Evolutionary conservation across 495 filamentous ascomycete species (phyloP), one percentile per base, ranked within the genome.

Genomic region (Chaetomium fimeti): DNA sequence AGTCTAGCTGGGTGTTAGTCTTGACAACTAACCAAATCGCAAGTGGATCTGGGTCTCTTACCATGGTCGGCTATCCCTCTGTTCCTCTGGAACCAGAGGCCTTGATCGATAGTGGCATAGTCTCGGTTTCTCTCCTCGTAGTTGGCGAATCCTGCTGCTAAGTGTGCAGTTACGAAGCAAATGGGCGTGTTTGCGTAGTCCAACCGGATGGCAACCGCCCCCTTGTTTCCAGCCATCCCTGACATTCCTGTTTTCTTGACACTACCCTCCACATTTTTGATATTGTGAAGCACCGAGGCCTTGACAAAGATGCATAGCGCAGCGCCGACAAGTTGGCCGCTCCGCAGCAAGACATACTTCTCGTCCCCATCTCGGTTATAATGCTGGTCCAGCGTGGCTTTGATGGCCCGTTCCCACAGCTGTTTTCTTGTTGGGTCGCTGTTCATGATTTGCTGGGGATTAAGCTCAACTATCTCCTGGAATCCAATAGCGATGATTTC

Each of bases 391-490:
- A 99, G 74, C 22, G 89, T 91, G 61, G 79, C 82, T 63, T 88
- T 85, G 12, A 97, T 91, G 7, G 91, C 87, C 64, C 77, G 74
- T 74, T 99, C 93, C 94, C 94, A 99, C 24, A 83, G 77, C 70
- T 92, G 88, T 57, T 93, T 88, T 61, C 90, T 85, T 11, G 84
- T 84, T 25, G 95, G 94, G 79, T 98, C 93, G 45, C 92, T 97
- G 59, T 94, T 95, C 92, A 99, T 98, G 70, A 99, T 98, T 71
- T 99, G 95, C 74, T 98, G 93, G 20, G 95, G 93, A 69, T 91
- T 96, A 16, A 99, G 81, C 71, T 93, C 88, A 18, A 99, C 95
- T 60, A 99, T 98, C 77, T 99, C 94, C 69, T 99, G 94, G 68
- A 99, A 98, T 0, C 91, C 94, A 32, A 97, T 86, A 11, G 87